Base-by-base conservation (phyloP, 305 asterid species). In the Plantago coronopus region DNA sequence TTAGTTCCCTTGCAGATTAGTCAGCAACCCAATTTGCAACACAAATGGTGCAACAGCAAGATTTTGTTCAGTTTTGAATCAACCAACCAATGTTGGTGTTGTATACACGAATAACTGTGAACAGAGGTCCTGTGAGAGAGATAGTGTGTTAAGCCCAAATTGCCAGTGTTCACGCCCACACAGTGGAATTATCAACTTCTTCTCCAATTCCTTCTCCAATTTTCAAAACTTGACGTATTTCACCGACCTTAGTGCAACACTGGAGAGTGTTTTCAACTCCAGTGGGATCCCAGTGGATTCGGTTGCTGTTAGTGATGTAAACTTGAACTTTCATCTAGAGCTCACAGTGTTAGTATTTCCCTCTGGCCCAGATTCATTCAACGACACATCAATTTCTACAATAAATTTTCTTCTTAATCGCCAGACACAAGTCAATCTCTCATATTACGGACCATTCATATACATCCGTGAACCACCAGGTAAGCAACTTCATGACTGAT, bases 111-210 rank as follows among this genome's bases (percentile, higher is more conserved):
- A 40, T 23, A 66, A 45, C 20, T 89, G 97, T 62, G 69, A 79
- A 61, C 55, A 68, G 6, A 63, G 46, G 19, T 71, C 88, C 22
- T 91, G 98, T 67, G 49, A 67, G 17, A 37, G 78, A 43, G 70
- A 76, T 53, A 61, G 72, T 77, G 76, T 76, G 53, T 59, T 78
- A 76, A 91, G 95, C 66, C 88, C 95, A 10, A 81, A 48, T 46
- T 91, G 98, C 68, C 70, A 62, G 66, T 91, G 98, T 60, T 72
- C 81, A 65, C 64, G 83, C 74, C 95, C 98, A 8, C 86, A 86
- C 75, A 73, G 72, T 16, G 98, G 98, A 79, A 74, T 75, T 38
- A 57, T 91, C 45, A 82, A 81, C 73, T 91, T 91, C 76, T 83
- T 63, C 54, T 86, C 98, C 13, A 59, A 34, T 64, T 71, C 96